A percentile compares a stretch with the other conserved stretches of the same genome.
These are phyloP conservation scores for Solanum pennellii DNA, from an alignment of 257 asterid species.

Conservation along the genomic window DNA sequence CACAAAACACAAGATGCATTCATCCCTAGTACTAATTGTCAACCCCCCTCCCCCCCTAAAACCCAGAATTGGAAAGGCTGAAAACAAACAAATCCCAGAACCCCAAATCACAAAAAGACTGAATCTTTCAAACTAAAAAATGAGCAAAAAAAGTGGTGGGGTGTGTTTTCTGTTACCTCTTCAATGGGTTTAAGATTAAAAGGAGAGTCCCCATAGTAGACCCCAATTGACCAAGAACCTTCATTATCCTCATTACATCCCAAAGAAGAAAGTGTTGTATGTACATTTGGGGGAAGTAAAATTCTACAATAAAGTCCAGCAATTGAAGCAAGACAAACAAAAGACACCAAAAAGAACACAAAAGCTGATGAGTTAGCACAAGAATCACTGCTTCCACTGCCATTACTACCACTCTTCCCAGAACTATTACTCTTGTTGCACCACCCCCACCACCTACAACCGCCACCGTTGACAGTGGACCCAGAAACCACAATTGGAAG, in stretches of 20 bases:
- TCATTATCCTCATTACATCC: slow-evolving; percentile 79
- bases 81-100: neutral
- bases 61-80: neutral
- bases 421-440: neutral
- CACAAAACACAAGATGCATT: neutral
- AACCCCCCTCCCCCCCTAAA: neutral
- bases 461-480: neutral
- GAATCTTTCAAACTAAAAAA: neutral
- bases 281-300: slow-evolving; percentile 54
- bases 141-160: neutral
- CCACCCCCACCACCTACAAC: slow-evolving; percentile 6
- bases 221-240: slow-evolving; percentile 93
- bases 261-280: slow-evolving; percentile 27
- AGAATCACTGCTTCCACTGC: neutral
- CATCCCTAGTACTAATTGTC: neutral
- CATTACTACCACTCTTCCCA: neutral
- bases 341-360: slow-evolving; percentile 50
- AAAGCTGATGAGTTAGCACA: slow-evolving; percentile 23
- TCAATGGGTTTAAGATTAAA: slow-evolving; percentile 88
- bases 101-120: neutral
- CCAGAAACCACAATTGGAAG: slow-evolving; percentile 10
- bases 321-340: slow-evolving; percentile 55
- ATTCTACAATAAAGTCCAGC: slow-evolving; percentile 51
- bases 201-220: slow-evolving; percentile 86
- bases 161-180: slow-evolving; percentile 31